phyloP scores from a whole-genome alignment of 1,284 basidiomycete genomes.

The Austroboletus novae-zelandiae region DNA sequence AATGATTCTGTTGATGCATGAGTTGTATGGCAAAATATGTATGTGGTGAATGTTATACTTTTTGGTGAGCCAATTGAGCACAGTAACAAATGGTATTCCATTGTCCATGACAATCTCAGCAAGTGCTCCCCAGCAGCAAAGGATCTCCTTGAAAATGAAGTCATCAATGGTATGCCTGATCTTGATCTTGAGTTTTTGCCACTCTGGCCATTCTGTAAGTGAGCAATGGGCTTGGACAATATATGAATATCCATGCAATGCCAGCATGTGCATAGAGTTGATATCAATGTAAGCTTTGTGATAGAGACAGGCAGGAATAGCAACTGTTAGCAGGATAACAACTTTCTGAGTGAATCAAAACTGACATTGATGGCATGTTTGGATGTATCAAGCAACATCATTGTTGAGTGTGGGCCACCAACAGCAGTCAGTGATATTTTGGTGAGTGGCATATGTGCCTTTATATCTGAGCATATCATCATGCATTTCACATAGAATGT shows the following conservation, averaged over 20 bases:
- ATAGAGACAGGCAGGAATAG: slow-evolving; percentile 14
- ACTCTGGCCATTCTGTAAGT: background rate
- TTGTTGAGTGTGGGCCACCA: background rate
- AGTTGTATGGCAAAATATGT: slow-evolving; percentile 7
- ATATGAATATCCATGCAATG: background rate
- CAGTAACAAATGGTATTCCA: background rate
- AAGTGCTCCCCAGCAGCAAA: slow-evolving; percentile 4
- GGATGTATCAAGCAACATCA: slow-evolving; percentile 1
- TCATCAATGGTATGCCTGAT: background rate
- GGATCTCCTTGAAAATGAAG: too few relatives aligned
- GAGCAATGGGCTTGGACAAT: too few relatives aligned
- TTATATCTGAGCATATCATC: background rate
- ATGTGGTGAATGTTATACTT: slow-evolving; percentile 7
- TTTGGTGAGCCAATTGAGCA: background rate
- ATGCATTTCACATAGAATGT: background rate
- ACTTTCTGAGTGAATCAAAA: background rate
- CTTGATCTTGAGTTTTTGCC: slow-evolving; percentile 13
- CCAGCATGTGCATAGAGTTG: slow-evolving; percentile 3
- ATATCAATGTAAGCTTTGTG: background rate
- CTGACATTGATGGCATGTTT: slow-evolving; percentile 10
- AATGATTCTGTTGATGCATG: slow-evolving; percentile 1
- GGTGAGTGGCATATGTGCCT: background rate
- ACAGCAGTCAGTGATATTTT: background rate
- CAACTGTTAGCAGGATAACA: slow-evolving; percentile 5
- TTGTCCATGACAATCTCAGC: too few relatives aligned